A percentile compares a stretch with the other conserved stretches of the same genome.
Evolutionary conservation across 495 filamentous ascomycete species (phyloP).

Genomic region (Hypomontagnella monticulosa): DNA sequence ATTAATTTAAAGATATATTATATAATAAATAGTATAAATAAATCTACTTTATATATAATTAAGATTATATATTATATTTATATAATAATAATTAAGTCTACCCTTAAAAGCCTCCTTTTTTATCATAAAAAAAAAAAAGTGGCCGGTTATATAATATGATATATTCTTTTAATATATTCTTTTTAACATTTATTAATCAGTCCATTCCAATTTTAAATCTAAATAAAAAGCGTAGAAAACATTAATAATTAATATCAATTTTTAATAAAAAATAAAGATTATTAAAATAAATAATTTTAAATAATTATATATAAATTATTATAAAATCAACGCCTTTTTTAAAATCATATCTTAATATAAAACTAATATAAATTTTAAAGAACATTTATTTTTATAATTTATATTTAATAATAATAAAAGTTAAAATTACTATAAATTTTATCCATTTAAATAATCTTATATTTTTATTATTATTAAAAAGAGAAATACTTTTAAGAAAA

Average conservation of each 20-base stretch:
- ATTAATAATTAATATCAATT: background rate
- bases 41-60: no score
- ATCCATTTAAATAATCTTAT: background rate
- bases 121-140: background rate
- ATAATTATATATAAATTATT: background rate
- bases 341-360: background rate
- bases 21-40: no score
- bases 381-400: conserved; percentile 6
- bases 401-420: conserved; percentile 1
- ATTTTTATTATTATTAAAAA: background rate
- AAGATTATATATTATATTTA: no score
- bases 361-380: background rate
- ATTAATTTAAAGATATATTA: no score
- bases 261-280: background rate
- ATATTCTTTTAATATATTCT: background rate
- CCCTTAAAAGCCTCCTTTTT: no score
- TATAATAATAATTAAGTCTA: no score
- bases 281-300: conserved; percentile 2
- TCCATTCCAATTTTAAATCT: background rate
- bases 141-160: background rate
- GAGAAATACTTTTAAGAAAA: background rate
- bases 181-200: background rate
- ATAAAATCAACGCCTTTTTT: background rate
- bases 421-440: background rate
- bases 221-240: background rate